A percentile compares a stretch with the other conserved stretches of the same genome.
Evolutionary conservation across 768 basidiomycete genomes (phyloP).

Genomic region (Bullera alba): DNA sequence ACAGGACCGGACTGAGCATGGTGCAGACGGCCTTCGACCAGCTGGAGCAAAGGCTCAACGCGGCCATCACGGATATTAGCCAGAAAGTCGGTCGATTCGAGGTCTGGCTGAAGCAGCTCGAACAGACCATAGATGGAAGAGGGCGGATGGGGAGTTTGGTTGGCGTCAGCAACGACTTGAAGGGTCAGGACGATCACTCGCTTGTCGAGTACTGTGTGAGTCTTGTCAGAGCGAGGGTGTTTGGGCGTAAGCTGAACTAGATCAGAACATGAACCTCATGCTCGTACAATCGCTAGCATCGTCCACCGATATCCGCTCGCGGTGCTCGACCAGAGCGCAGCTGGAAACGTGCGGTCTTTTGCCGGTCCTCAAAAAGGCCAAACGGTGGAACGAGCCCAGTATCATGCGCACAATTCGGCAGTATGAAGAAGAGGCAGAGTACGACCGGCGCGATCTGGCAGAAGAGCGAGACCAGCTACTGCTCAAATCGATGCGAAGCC

Average conservation of each 20-base stretch:
- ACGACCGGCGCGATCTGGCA: slow-evolving; percentile 66
- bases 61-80: slow-evolving; percentile 16
- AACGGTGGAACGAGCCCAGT: slow-evolving; percentile 57
- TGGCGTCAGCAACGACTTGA: slow-evolving; percentile 86
- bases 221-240: neutral
- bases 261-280: slow-evolving; percentile 16
- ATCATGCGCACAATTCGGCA: slow-evolving; percentile 63
- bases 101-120: slow-evolving; percentile 83
- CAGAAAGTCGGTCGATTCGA: slow-evolving; percentile 53
- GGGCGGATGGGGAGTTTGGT: slow-evolving; percentile 94
- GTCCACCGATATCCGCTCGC: slow-evolving; percentile 20
- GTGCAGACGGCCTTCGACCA: slow-evolving; percentile 68
- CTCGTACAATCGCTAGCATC: slow-evolving; percentile 22
- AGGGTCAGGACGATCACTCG: slow-evolving; percentile 40
- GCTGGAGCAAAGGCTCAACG: slow-evolving; percentile 33
- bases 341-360: slow-evolving; percentile 83
- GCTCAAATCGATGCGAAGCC: slow-evolving; percentile 67
- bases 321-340: slow-evolving; percentile 71
- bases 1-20: slow-evolving; percentile 52
- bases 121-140: slow-evolving; percentile 66
- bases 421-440: slow-evolving; percentile 59
- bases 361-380: slow-evolving; percentile 64
- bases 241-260: neutral
- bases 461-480: slow-evolving; percentile 70
- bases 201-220: slow-evolving; percentile 52